These are phyloP conservation scores for Rubroboletus pulcherrimus DNA, from an alignment of 768 basidiomycete genomes.

Conservation along the genomic window DNA sequence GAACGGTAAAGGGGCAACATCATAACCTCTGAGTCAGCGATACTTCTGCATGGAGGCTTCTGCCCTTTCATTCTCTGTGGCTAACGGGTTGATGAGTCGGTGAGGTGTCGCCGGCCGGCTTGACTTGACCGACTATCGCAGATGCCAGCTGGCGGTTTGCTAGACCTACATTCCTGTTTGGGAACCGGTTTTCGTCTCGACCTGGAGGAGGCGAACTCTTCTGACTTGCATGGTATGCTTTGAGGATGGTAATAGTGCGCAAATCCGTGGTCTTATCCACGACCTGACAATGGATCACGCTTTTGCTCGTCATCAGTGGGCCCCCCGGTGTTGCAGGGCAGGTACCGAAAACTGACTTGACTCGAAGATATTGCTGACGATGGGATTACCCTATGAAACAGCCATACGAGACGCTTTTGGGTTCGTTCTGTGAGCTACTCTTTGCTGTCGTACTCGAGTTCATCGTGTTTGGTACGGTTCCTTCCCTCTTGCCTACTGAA, in stretches of 20 bases:
- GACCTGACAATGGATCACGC: background rate
- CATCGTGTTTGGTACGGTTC: background rate
- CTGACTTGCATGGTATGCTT: background rate
- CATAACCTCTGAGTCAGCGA: too few relatives aligned
- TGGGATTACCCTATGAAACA: background rate
- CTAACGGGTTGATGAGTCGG: too few relatives aligned
- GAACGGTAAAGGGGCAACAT: too few relatives aligned
- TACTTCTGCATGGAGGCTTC: too few relatives aligned
- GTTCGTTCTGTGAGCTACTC: background rate
- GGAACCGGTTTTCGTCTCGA: background rate
- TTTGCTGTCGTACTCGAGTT: background rate
- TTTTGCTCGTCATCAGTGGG: background rate
- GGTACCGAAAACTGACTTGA: background rate
- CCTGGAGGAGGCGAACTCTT: background rate
- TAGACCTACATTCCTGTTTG: background rate
- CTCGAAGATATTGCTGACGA: background rate
- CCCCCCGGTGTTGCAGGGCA: background rate
- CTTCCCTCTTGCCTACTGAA: background rate
- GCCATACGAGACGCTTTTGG: background rate
- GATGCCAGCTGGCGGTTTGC: constrained; percentile 45
- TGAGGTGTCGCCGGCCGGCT: too few relatives aligned
- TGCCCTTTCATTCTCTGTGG: too few relatives aligned
- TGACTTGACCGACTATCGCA: background rate
- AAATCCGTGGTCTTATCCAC: background rate
- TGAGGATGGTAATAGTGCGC: background rate